Base-by-base conservation (phyloP, 2,329 filamentous ascomycete species). In the Ceratocystis lukuohia region DNA sequence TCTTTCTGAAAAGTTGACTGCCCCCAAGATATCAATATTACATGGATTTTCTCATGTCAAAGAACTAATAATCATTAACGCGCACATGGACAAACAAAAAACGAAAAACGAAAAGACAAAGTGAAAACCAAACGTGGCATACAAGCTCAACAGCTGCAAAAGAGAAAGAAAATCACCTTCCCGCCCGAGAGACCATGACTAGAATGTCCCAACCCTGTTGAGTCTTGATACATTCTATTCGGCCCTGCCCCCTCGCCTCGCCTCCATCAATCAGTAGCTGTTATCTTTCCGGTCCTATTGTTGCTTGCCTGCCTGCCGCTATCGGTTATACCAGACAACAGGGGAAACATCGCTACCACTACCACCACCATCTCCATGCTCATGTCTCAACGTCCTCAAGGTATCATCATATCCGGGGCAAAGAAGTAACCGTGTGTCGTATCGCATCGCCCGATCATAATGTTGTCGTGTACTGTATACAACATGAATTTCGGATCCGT, bases 1-100 rank as follows among this genome's bases (percentile, higher is more conserved):
- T 20, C 17, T 50, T 50, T 6, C 22, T 7, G n/a, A 25, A 50
- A 22, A 48, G 3, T 22, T 22, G 15, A n/a, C 15, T 5, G 22
- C 48, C 15, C 12, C 10, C 48, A 25, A 53, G 20, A 53, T 2
- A 25, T 0, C 25, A 25, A 5, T 15, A 17, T 53, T 25, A 53
- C 48, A 22, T 2, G 15, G 22, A 15, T 15, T 15, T 25, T 15
- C 22, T 15, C 5, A 59, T 59, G 56, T 59, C 30, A n/a, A 67
- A 67, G 56, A 61, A 68, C 44, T 45, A 30, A 56, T 66, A 63
- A 45, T 64, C 65, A 67, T 68, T 67, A 66, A 62, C 57, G 62
- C 66, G 62, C 57, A 67, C 53, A 61, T 53, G 46, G 62, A 44
- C 59, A 41, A 48, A 63, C 48, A 67, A 62, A 50, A 50, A 56